Conservation (phyloP, 2,329 filamentous ascomycete species). For the Dothiorella sarmentorum region DNA sequence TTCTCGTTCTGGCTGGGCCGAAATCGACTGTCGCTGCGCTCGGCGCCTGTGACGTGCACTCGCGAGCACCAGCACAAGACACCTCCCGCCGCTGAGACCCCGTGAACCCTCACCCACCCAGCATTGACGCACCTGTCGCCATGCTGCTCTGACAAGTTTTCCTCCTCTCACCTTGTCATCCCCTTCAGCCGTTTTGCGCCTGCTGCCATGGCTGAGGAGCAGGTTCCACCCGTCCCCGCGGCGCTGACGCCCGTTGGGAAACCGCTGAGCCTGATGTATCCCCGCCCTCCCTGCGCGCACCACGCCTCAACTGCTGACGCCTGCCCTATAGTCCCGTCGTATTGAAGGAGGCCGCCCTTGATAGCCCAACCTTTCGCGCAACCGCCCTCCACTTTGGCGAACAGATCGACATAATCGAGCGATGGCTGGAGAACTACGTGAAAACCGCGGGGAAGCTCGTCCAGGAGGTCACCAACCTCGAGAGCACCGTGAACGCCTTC, state of each 20-base stretch:
- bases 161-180: neutral
- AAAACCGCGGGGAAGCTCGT: conserved; percentile 61
- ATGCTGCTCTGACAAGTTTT: conserved; percentile 6
- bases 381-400: conserved; percentile 83
- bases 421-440: conserved; percentile 78
- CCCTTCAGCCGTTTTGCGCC: neutral
- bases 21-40: conserved; percentile 15
- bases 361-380: conserved; percentile 92
- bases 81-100: conserved; percentile 9
- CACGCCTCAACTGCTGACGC: conserved; percentile 11
- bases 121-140: neutral
- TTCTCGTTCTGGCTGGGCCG: neutral
- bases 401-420: conserved; percentile 85
- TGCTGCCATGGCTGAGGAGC: conserved; percentile 34
- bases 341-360: conserved; percentile 90
- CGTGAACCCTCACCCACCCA: neutral
- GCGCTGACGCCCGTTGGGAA: conserved; percentile 38
- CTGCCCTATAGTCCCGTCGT: conserved; percentile 64
- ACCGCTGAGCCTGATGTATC: conserved; percentile 44
- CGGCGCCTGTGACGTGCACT: conserved; percentile 16
- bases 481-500: conserved; percentile 74
- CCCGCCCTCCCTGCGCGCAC: conserved; percentile 15
- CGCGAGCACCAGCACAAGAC: conserved; percentile 2
- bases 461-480: conserved; percentile 67
- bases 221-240: conserved; percentile 25